These are phyloP conservation scores for Bipolaris oryzae DNA, from an alignment of 2,329 filamentous ascomycete genomes.

Conservation along the genomic window DNA sequence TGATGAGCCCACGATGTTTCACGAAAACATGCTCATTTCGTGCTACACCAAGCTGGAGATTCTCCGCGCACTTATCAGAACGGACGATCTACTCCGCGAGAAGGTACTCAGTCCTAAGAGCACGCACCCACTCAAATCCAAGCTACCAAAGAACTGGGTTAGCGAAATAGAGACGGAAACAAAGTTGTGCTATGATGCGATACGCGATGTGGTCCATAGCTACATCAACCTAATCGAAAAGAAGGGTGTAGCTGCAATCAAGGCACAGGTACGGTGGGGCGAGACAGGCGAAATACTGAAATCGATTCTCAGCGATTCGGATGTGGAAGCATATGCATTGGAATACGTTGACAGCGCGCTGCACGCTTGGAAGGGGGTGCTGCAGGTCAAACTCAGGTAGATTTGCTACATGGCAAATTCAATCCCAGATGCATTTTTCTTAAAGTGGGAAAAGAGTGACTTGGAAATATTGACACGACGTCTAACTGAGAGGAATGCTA, in stretches of 20 bases:
- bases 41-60: constrained; percentile 35
- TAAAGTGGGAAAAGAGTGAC: neutral
- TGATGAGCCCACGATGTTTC: constrained; percentile 26
- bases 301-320: constrained; percentile 27
- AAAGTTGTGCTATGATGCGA: constrained; percentile 20
- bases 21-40: constrained; percentile 32
- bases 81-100: constrained; percentile 22
- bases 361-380: constrained; percentile 39
- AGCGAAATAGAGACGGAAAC: constrained; percentile 16
- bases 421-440: neutral
- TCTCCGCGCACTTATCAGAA: constrained; percentile 21
- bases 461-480: neutral
- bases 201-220: constrained; percentile 20
- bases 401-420: neutral
- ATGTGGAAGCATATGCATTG: constrained; percentile 32
- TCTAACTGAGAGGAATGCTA: neutral
- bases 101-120: constrained; percentile 26
- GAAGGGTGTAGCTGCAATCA: constrained; percentile 27
- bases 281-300: constrained; percentile 30
- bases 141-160: constrained; percentile 24
- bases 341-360: constrained; percentile 43
- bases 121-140: constrained; percentile 20
- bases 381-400: constrained; percentile 45
- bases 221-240: constrained; percentile 31
- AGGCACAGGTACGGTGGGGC: constrained; percentile 31